These are phyloP conservation scores for Heterobasidion parviporum DNA, from an alignment of 1,284 basidiomycete species.

Conservation along the genomic window DNA sequence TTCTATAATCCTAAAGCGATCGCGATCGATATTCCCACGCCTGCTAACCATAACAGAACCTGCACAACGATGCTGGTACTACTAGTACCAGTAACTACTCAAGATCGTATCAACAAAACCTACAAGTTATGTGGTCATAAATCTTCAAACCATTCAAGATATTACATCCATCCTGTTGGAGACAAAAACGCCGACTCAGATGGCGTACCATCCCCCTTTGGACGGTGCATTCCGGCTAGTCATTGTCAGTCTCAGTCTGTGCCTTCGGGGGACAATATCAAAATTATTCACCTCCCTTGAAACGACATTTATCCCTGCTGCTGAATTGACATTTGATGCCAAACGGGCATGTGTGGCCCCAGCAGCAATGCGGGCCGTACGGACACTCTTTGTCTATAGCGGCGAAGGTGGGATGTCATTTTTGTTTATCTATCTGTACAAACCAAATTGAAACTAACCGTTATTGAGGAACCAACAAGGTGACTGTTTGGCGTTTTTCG, in stretches of 20 bases:
- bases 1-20: not conserved
- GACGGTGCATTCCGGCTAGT: conserved; percentile 14
- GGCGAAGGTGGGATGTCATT: not conserved
- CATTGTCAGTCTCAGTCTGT: not conserved
- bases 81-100: too few species aligned
- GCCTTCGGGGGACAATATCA: not conserved
- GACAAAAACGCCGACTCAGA: not conserved
- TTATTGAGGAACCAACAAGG: conserved; percentile 76
- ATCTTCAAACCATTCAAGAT: too few species aligned
- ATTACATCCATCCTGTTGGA: too few species aligned
- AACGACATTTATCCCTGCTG: conserved; percentile 67
- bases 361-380: conserved; percentile 64
- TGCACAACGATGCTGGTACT: not conserved
- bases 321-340: conserved; percentile 45
- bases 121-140: too few species aligned
- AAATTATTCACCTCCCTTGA: conserved; percentile 59
- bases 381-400: conserved; percentile 58
- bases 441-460: conserved; percentile 27
- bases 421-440: not conserved
- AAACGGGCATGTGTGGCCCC: conserved; percentile 75
- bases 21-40: conserved; percentile 14
- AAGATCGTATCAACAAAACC: too few species aligned
- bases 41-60: conserved; percentile 3
- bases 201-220: conserved; percentile 5
- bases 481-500: conserved; percentile 70